phyloP scores from a whole-genome alignment of 116 monocot species.

The Phalaenopsis hybrid region DNA sequence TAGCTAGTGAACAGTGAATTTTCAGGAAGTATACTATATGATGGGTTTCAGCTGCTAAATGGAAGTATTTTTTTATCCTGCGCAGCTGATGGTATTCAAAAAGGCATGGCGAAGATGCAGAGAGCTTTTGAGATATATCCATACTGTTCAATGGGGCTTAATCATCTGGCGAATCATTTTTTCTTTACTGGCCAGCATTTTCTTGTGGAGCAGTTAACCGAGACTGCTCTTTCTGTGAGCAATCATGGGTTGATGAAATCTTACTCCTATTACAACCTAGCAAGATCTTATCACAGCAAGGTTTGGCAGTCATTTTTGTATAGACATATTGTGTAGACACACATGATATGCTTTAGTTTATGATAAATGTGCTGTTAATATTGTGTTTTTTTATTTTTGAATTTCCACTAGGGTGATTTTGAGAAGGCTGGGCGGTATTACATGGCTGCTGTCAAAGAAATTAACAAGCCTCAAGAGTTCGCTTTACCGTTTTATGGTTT shows the following conservation, averaged over 20 bases:
- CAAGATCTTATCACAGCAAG: slow-evolving; percentile 99
- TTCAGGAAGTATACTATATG: not conserved
- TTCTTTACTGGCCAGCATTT: slow-evolving; percentile 99
- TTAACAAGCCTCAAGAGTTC: slow-evolving; percentile 88
- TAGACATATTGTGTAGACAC: not conserved
- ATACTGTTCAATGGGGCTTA: slow-evolving; percentile 75
- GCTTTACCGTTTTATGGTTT: slow-evolving; percentile 88
- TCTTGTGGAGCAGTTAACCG: slow-evolving; percentile 96
- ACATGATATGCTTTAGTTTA: not conserved
- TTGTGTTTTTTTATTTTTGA: not conserved
- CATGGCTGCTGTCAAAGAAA: slow-evolving; percentile 95
- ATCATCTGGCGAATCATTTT: slow-evolving; percentile 96
- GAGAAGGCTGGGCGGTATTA: slow-evolving; percentile 91
- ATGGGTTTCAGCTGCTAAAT: not conserved
- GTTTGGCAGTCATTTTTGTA: slow-evolving; percentile 19
- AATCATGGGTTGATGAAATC: slow-evolving; percentile 84
- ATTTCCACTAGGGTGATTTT: slow-evolving; percentile 70
- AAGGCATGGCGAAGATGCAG: slow-evolving; percentile 87
- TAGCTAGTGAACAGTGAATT: not conserved
- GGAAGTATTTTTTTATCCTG: not conserved
- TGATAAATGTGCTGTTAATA: not conserved
- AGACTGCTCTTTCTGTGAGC: slow-evolving; percentile 73
- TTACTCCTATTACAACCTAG: slow-evolving; percentile 93
- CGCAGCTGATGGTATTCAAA: slow-evolving; percentile 73
- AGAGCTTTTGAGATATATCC: slow-evolving; percentile 89